Base-by-base conservation (phyloP, 805 yeast species). In the Schwanniomyces yamadae region DNA sequence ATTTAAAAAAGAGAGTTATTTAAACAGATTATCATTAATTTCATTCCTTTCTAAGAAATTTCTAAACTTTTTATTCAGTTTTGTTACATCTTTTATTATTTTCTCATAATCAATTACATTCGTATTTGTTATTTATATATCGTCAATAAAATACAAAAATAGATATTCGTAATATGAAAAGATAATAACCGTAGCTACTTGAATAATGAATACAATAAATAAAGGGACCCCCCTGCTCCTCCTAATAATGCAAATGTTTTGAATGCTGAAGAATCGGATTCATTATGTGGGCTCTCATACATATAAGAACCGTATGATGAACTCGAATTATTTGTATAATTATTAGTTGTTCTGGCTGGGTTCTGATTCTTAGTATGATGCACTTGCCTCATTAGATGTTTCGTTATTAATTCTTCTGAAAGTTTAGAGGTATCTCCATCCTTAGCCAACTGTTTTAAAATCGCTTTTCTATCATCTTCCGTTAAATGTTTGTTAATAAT, bases 341-440 rank as follows among this genome's bases (percentile, higher is more conserved):
- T 12, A 10, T 28, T 18, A 16, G 37, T 34, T 32, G 40, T 43
- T 10, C 6, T 27, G 10, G 29, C 15, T 9, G 29, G 11, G 15
- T 15, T 25, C 17, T 7, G 19, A 17, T 33, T 41, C 6, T 37
- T 29, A 13, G 29, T 32, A 28, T 41, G 49, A 28, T 57, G 57
- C 5, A 59, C 61, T 46, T 63, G 71, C 29, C 72, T 47, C 64
- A 64, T 59, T 36, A 68, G 45, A 42, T 66, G 69, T 42, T 68
- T 68, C 10, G 74, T 68, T 16, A 65, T 49, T 5, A 65, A 46
- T 44, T 68, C 74, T 38, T 66, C 71, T 42, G 57, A 58, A 6
- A 66, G 42, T 19, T 61, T 56, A 21, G 58, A 50, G 11, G 43
- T 46, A 32, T 59, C 59, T 5, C 68, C 66, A 25, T 57, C 51